phyloP scores from a whole-genome alignment of 73 alveolate genomes.

The Paramecium pentaurelia region DNA sequence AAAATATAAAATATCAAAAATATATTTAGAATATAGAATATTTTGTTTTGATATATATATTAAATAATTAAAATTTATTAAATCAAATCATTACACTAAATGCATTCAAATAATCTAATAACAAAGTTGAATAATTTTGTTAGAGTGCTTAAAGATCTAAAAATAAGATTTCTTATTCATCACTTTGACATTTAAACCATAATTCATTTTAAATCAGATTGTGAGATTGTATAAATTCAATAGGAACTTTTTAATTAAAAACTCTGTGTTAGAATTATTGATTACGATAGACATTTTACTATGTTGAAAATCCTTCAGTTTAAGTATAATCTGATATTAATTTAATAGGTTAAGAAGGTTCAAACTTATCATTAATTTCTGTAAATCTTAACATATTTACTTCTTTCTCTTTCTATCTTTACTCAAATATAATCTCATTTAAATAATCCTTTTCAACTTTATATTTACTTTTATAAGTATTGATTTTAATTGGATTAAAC shows the following conservation, averaged over 20 bases:
- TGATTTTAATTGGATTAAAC: background rate
- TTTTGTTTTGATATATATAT: background rate
- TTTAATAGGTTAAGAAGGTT: background rate
- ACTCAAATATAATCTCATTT: background rate
- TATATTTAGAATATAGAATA: background rate
- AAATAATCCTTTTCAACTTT: slow-evolving; percentile 1
- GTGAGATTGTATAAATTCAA: background rate
- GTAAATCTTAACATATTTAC: background rate
- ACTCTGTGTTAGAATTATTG: background rate
- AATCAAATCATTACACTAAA: background rate
- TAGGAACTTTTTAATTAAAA: background rate
- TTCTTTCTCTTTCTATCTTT: background rate
- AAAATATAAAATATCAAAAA: no score
- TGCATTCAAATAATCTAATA: background rate
- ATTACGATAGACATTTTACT: background rate
- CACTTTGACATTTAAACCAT: slow-evolving; percentile 11
- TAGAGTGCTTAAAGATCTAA: background rate
- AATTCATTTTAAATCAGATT: background rate
- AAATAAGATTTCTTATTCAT: background rate
- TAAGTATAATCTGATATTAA: background rate
- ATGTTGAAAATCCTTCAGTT: background rate
- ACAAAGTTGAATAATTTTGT: background rate
- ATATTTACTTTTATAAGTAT: background rate
- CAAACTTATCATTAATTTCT: background rate
- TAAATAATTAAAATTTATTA: background rate